Base-by-base conservation (phyloP, 2,329 filamentous ascomycete genomes). In the Aureobasidium pullulans region DNA sequence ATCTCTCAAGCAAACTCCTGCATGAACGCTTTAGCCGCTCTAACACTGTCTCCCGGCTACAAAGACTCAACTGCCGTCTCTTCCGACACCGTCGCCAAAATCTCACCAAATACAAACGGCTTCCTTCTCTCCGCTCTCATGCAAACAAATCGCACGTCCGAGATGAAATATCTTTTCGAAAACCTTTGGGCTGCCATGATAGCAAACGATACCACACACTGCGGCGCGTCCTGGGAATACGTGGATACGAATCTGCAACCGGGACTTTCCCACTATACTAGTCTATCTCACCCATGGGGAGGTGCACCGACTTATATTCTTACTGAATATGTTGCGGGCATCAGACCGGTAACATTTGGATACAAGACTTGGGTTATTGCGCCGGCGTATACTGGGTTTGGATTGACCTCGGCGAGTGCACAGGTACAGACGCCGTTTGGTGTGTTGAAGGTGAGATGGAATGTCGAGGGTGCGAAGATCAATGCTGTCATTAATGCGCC, bases 221-320 rank as follows among this genome's bases (percentile, higher is more conserved):
- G 71, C 1, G 76, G 76, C 6, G 69, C 75, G 6, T 71, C 69
- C 16, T 80, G 77, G 76, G 76, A 79, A 61, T 79, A 79, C 46
- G 66, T 77, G 1, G 68, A 71, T 40, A 68, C 71, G 0, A 67
- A 73, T 29, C 71, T 71, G 1, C 65, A 66, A 0, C 76, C 77
- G 0, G 76, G 75, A 0, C 66, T 79, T 1, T 69, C 69, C 10
- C 61, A 75, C 0, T 79, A 72, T 63, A 80, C 77, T 1, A 75
- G 72, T 43, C 64, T 77, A 1, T 66, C 69, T 1, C 76, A 79
- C 61, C 75, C 76, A 0, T 79, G 76, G 77, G 73, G 75, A 34
- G 75, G 71, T 0, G 76, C 75, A 6, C 72, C 76, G 1, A 78
- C 76, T 7, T 79, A 78, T 47, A 64, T 79, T 2, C 57, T 79